These are phyloP conservation scores for Macaranga tanarius DNA, from an alignment of 441 rosid genomes.

Conservation along the genomic window DNA sequence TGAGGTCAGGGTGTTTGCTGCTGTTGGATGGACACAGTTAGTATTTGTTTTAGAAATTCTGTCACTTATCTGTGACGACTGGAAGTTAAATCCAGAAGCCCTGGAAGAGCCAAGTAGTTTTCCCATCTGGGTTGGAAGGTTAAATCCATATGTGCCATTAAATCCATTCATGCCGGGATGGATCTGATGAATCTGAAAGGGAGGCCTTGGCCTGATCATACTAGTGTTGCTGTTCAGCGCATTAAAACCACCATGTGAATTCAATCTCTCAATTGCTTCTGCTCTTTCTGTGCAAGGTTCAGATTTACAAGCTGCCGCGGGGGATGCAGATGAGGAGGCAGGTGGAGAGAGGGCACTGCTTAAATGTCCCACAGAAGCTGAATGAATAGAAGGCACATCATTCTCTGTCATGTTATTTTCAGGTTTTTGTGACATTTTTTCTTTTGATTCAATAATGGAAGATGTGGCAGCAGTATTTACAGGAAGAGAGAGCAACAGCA, in stretches of 20 bases:
- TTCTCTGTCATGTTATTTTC: conserved; percentile 27
- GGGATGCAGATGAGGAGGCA: conserved; percentile 19
- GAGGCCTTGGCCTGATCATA: conserved; percentile 26
- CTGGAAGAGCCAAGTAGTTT: conserved; percentile 24
- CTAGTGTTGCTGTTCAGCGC: conserved; percentile 19
- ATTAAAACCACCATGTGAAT: conserved; percentile 18
- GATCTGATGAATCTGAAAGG: conserved; percentile 27
- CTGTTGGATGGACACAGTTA: conserved; percentile 22
- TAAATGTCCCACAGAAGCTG: conserved; percentile 24
- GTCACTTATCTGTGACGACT: conserved; percentile 28
- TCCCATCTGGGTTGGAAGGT: conserved; percentile 32
- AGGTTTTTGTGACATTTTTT: conserved; percentile 16
- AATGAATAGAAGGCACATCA: conserved; percentile 19
- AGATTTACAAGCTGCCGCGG: conserved; percentile 21
- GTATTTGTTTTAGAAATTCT: conserved; percentile 24
- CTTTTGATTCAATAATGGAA: conserved; percentile 15
- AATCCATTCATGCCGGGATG: conserved; percentile 39
- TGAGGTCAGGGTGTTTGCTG: conserved; percentile 10
- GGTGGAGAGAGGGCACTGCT: conserved; percentile 21
- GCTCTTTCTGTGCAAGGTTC: conserved; percentile 26
- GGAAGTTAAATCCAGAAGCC: conserved; percentile 29
- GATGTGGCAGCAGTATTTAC: conserved; percentile 21
- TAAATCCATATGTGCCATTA: conserved; percentile 33
- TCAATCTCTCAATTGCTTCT: conserved; percentile 19
- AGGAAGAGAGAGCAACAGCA: conserved; percentile 21